Evolutionary conservation across 768 basidiomycete species (phyloP).

Genomic region (Termitomyces sp.): DNA sequence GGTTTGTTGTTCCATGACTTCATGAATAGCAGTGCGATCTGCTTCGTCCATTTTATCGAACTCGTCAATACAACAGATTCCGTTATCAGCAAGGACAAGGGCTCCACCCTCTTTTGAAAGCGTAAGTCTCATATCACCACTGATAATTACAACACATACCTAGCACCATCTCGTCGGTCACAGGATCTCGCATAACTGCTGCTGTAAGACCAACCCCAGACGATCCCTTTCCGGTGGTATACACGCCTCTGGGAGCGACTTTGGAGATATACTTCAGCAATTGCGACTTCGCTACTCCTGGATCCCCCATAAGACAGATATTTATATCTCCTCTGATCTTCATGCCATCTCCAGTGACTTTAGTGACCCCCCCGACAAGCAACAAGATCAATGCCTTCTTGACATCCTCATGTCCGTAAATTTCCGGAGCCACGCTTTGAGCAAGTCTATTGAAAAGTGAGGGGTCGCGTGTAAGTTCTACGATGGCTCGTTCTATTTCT

Average conservation of each 20-base stretch:
- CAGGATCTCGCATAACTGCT: conserved; percentile 98
- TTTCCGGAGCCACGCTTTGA: conserved; percentile 95
- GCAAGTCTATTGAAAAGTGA: conserved; percentile 86
- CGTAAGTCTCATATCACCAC: not conserved
- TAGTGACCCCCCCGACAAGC: conserved; percentile 94
- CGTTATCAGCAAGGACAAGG: conserved; percentile 97
- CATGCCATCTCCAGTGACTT: conserved; percentile 95
- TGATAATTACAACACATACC: conserved; percentile 46
- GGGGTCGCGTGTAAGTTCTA: conserved; percentile 65
- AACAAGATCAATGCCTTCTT: conserved; percentile 93
- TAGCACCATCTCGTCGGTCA: conserved; percentile 98
- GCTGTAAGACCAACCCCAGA: conserved; percentile 98
- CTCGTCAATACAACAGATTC: conserved; percentile 99
- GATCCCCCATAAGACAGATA: conserved; percentile 98
- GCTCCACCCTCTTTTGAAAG: conserved; percentile 86
- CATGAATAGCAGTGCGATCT: conserved; percentile 97
- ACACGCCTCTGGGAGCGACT: conserved; percentile 94
- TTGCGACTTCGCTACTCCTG: conserved; percentile 98
- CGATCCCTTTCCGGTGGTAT: conserved; percentile 97
- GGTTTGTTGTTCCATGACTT: conserved; percentile 99
- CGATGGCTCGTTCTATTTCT: conserved; percentile 67
- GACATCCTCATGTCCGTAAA: conserved; percentile 95
- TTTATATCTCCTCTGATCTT: conserved; percentile 98
- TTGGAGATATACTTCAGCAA: conserved; percentile 97
- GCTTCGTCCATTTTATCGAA: conserved; percentile 99